Base-by-base conservation (phyloP, 1,139 yeast genomes). In the Tardiomyces depauwii region DNA sequence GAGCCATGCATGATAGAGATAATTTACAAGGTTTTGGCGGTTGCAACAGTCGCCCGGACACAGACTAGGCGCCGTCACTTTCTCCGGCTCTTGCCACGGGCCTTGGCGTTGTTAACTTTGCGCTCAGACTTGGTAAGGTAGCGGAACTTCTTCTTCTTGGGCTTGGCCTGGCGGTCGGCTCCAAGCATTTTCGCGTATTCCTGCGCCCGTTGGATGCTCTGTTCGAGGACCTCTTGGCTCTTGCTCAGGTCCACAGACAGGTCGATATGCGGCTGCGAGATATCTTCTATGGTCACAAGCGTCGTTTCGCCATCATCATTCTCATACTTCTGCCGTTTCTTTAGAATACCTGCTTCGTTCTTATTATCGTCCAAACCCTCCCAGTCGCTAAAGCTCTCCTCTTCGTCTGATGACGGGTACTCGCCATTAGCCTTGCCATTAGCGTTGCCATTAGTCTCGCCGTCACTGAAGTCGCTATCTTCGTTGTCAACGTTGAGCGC, bases 91-190 rank as follows among this genome's bases (percentile, higher is more conserved):
- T 21, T 21, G 32, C 32, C 14, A 11, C 32, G 32, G 12, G 13
- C 32, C 21, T 16, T 36, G 21, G 19, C 11, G 19, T 14, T n/a
- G 39, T 36, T 36, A 4, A 10, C 19, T 19, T 10, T 36, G 39
- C 39, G 39, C 39, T 36, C 39, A 16, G 39, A 14, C 21, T 36
- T 36, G 11, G 39, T 36, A 3, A 36, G 39, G 60, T 89, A 89
- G 65, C 96, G 77, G 60, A 87, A 86, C 72, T 86, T 87, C 75
- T 83, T 85, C 50, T 64, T 67, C 57, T 73, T 72, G 43, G 58
- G 60, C 44, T 65, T 64, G 16, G 36, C 36, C 36, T 62, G 44
- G 27, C 16, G 42, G 42, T 45, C 45, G 27, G 32, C 44, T 47
- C 40, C 55, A 6, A 62, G 62, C 21, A 51, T 51, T 40, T 50